These are phyloP conservation scores for Pelargonium citronellum DNA, from an alignment of 441 rosid genomes.

Conservation along the genomic window DNA sequence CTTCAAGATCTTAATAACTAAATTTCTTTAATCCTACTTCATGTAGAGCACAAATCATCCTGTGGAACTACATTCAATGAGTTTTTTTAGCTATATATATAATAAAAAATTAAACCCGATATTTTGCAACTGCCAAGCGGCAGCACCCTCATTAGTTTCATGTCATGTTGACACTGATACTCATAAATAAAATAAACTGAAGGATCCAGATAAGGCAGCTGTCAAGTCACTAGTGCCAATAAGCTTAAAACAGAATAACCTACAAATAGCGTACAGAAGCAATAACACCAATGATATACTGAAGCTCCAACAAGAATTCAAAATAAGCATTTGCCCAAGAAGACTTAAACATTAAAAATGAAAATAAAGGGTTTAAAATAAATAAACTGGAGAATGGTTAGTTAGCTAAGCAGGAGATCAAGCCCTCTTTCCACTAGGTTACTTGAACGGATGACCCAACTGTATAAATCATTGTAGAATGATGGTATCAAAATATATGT, in stretches of 20 bases:
- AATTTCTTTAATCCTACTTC: no score
- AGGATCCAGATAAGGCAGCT: not conserved
- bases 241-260: not conserved
- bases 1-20: no score
- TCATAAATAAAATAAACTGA: not conserved
- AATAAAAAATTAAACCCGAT: no score
- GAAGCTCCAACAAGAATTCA: not conserved
- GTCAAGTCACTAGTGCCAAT: not conserved
- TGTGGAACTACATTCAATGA: no score
- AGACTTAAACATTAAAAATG: no score
- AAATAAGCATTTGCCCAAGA: not conserved
- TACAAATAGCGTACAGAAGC: not conserved
- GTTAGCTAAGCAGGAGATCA: not conserved
- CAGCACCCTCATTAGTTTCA: no score
- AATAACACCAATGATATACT: not conserved
- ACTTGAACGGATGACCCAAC: not conserved
- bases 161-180: no score
- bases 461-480: not conserved
- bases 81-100: no score
- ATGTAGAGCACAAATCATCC: no score
- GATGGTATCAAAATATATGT: not conserved
- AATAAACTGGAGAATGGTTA: no score
- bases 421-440: not conserved
- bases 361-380: no score
- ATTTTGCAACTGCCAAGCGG: no score